Evolutionary conservation across 2,329 filamentous ascomycete genomes (phyloP), one percentile per base, ranked within the genome.

Genomic region (Xylaria hypoxylon): DNA sequence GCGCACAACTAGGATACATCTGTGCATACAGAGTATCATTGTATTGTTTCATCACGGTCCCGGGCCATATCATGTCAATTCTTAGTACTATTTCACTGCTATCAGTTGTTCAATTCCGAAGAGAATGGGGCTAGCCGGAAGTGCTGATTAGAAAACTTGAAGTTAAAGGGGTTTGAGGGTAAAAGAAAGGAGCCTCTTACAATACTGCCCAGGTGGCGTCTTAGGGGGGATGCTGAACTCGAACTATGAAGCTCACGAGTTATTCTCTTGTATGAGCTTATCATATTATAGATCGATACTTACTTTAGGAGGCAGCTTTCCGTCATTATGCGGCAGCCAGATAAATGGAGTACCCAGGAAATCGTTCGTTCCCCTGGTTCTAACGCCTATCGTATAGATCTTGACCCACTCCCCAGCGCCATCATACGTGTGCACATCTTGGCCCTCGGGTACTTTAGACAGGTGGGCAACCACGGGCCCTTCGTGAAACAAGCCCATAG

Each of bases 351-450:
- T 2, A 35, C 10, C 33, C 33, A 11, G 7, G 33, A 35, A 26
- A 24, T 55, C 51, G 11, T n/a, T 33, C 11, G 33, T 1, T 3
- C 10, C 33, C 33, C 33, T 35, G 6, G 33, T 13, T 35, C 33
- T 13, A 10, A 35, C 33, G 10, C 69, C 69, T 4, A 70, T 19
- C 2, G 68, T 58, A 31, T 68, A 65, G 6, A 72, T 70, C 65
- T 72, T 71, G 22, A 71, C 42, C 70, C 70, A 72, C 7, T 68
- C 69, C 7, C 70, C 70, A 1, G 59, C 52, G 8, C 70, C 70
- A 42, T 72, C 69, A 31, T 72, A 72, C 1, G 60, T 44, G 4
- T 42, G 58, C 0, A 72, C 45, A 40, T 70, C 69, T 7, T 56
- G n/a, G 13, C 69, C 69, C 5, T 67, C 63, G 13, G 67, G 70